Conservation (phyloP, 371 early-diverging fungal genomes). For the Furculomyces boomerangus region DNA sequence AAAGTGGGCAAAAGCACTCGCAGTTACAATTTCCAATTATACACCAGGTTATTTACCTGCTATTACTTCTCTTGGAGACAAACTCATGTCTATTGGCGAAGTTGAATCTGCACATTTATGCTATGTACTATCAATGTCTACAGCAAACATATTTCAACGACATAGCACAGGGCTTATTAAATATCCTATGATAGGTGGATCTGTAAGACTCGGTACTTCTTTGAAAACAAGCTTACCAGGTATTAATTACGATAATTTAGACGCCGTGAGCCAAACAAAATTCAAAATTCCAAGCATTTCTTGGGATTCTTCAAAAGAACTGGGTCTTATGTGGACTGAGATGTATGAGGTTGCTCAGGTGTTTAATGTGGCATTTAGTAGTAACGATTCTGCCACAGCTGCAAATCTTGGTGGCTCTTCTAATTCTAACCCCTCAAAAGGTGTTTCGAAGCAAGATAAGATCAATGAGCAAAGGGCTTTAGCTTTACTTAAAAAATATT, state of each 20-base stretch:
- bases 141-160: constrained; percentile 5
- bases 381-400: constrained; percentile 23
- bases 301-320: background rate
- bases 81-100: constrained; percentile 35
- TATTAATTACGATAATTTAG: too few relatives aligned
- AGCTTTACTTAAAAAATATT: constrained; percentile 1
- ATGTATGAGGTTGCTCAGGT: constrained; percentile 61
- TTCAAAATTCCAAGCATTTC: background rate
- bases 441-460: background rate
- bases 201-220: background rate
- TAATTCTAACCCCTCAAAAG: background rate
- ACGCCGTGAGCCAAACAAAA: background rate
- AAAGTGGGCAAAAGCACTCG: constrained; percentile 22
- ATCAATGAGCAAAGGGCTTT: background rate
- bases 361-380: constrained; percentile 4
- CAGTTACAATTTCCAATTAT: constrained; percentile 67
- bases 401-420: background rate
- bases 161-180: constrained; percentile 10
- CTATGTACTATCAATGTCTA: constrained; percentile 24
- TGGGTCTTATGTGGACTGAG: constrained; percentile 40
- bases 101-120: constrained; percentile 70
- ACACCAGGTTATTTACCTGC: constrained; percentile 53
- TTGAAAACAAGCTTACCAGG: background rate
- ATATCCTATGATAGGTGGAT: background rate
- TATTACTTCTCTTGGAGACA: constrained; percentile 59